A percentile compares a stretch with the other conserved stretches of the same genome.
These are phyloP conservation scores for Babesia divergens DNA, from an alignment of 169 alveolate genomes.

Conservation along the genomic window DNA sequence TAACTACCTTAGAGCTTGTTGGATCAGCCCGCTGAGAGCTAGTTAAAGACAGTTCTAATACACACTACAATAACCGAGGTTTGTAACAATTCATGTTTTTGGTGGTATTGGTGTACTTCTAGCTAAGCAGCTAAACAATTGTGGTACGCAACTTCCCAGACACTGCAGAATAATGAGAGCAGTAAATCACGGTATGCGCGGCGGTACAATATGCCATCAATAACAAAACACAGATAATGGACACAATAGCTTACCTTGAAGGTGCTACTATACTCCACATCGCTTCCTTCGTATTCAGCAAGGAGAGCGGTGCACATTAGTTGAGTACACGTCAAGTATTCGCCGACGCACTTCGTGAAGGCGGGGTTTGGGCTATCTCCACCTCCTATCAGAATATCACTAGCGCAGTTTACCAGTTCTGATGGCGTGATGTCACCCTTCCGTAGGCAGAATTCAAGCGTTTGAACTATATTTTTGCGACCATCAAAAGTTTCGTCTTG, in stretches of 20 bases:
- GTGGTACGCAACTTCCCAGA: slow-evolving; percentile 36
- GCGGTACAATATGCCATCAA: background rate
- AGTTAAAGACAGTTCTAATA: too few species aligned
- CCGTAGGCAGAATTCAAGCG: slow-evolving; percentile 41
- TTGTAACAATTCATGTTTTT: background rate
- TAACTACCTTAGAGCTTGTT: too few species aligned
- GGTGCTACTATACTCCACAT: background rate
- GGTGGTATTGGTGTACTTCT: slow-evolving; percentile 30
- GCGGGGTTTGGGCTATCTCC: slow-evolving; percentile 22
- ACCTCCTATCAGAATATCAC: slow-evolving; percentile 1
- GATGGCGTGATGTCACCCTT: slow-evolving; percentile 42
- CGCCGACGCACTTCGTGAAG: slow-evolving; percentile 43
- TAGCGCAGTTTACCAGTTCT: slow-evolving; percentile 35
- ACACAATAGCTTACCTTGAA: slow-evolving; percentile 2
- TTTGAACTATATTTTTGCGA: slow-evolving; percentile 8
- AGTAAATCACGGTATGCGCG: background rate
- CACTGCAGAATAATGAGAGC: slow-evolving; percentile 26
- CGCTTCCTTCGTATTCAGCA: background rate
- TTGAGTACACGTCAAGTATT: slow-evolving; percentile 31
- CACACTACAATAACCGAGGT: too few species aligned
- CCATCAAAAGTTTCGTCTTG: background rate
- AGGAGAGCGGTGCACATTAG: background rate
- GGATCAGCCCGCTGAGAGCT: too few species aligned
- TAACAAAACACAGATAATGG: too few species aligned
- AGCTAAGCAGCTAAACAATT: slow-evolving; percentile 14